Evolutionary conservation across 2,329 filamentous ascomycete genomes (phyloP).

Genomic region (Stemphylium beticola): DNA sequence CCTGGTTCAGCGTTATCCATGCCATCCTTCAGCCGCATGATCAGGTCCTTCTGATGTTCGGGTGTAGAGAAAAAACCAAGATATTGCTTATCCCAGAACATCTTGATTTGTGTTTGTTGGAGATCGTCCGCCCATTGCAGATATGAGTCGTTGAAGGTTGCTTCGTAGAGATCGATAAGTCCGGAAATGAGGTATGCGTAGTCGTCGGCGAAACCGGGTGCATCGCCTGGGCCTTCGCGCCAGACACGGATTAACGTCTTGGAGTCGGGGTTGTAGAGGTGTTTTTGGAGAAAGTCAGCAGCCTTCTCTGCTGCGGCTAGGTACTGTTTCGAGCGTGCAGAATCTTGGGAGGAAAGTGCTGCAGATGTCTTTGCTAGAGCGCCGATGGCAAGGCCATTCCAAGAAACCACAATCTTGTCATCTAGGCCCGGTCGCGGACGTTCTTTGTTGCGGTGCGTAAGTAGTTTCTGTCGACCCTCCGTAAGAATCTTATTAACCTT

Average conservation of each 20-base stretch:
- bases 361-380: conserved; percentile 78
- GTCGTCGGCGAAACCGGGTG: conserved; percentile 85
- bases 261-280: conserved; percentile 71
- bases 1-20: conserved; percentile 93
- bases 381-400: conserved; percentile 88
- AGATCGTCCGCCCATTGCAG: conserved; percentile 81
- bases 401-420: conserved; percentile 84
- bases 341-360: conserved; percentile 67
- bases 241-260: conserved; percentile 76
- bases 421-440: conserved; percentile 80
- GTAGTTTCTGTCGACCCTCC: conserved; percentile 70
- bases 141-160: conserved; percentile 76
- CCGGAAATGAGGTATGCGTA: conserved; percentile 89
- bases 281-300: conserved; percentile 72
- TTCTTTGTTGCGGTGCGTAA: conserved; percentile 73
- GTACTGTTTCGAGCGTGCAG: conserved; percentile 65
- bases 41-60: conserved; percentile 67
- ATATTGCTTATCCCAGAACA: conserved; percentile 74
- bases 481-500: conserved; percentile 73
- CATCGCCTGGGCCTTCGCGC: conserved; percentile 68
- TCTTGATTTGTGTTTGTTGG: conserved; percentile 75
- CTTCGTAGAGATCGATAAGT: conserved; percentile 81
- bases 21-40: conserved; percentile 90
- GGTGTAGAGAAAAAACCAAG: conserved; percentile 76
- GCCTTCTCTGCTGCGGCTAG: conserved; percentile 70